Evolutionary conservation across 495 filamentous ascomycete genomes (phyloP).

Genomic region (Elasticomyces elasticus): DNA sequence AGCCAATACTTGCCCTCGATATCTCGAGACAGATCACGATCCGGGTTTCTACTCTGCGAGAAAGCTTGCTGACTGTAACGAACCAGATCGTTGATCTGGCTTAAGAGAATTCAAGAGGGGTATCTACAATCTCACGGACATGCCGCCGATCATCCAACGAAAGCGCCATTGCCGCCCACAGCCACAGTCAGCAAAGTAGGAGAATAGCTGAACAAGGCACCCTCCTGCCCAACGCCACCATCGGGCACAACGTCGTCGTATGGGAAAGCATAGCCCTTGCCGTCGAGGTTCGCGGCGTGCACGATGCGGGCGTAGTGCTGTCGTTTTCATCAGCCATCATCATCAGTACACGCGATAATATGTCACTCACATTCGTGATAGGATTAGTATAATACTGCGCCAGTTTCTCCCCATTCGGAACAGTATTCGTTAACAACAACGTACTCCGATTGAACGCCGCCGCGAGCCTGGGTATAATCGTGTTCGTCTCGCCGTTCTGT

Average conservation of each 20-base stretch:
- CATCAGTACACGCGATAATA: neutral
- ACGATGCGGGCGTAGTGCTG: constrained; percentile 37
- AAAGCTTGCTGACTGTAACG: neutral
- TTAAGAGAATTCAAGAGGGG: too few species aligned
- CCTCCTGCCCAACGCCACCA: constrained; percentile 23
- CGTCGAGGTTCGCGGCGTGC: constrained; percentile 37
- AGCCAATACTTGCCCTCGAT: too few species aligned
- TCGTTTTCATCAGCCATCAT: neutral
- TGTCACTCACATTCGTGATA: constrained; percentile 19
- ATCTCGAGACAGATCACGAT: too few species aligned
- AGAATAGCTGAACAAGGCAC: constrained; percentile 14
- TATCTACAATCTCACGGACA: too few species aligned
- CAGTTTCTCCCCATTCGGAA: constrained; percentile 10
- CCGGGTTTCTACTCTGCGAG: too few species aligned
- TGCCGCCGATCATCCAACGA: constrained; percentile 18
- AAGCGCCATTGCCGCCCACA: constrained; percentile 15
- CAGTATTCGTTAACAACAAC: constrained; percentile 25
- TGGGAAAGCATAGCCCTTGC: constrained; percentile 40
- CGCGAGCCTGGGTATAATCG: constrained; percentile 42
- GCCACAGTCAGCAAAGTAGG: constrained; percentile 17
- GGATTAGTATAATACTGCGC: constrained; percentile 16
- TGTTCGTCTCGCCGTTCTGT: constrained; percentile 33
- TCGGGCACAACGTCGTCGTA: constrained; percentile 42
- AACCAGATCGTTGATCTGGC: too few species aligned
- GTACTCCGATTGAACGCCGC: constrained; percentile 40